Base-by-base conservation (phyloP, 768 basidiomycete genomes). In the Boletus reticuloceps region DNA sequence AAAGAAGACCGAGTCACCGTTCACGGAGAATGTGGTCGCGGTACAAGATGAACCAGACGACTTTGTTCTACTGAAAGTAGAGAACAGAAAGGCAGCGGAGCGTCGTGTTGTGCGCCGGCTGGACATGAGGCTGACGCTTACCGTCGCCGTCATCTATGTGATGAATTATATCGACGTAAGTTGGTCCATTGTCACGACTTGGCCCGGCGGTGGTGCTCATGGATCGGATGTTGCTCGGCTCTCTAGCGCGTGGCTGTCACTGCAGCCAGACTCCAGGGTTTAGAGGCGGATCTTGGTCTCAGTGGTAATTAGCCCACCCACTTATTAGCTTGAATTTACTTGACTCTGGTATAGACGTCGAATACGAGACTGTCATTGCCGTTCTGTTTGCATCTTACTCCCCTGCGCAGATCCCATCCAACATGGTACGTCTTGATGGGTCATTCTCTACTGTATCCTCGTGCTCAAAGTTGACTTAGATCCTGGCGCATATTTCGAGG, bases 351-450 rank as follows among this genome's bases (percentile, higher is more conserved):
- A 11, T 54, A 83, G 82, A 79, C 54, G 65, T 82, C 16, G 77
- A 83, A 61, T 84, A 84, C 60, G 71, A 73, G 20, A 78, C 78
- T 4, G 70, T 82, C 22, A 67, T 84, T 14, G 82, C 82, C 1
- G 71, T 81, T 44, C 72, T 84, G 20, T 84, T 77, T 56, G 85
- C 74, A 3, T 81, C 82, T 1, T 85, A 87, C 55, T 79, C 79
- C 37, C 84, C 84, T 3, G 79, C 82, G 14, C 84, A 86, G 59
- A 78, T 87, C 50, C 85, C 85, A 1, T 85, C 81, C 1, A 88
- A 85, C 62, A 85, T 87, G 81, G 84, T 80, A 56, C n/a, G 72
- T 40, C 27, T 29, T 9, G 27, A 29, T 29, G 27, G 8, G 27
- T 29, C 27, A 29, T 29, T 9, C 27, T 12, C 25, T 32, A 14